A percentile compares a stretch with the other conserved stretches of the same genome.
Conservation (phyloP, 108 stramenopile genomes). For the Nitzschia palea region DNA sequence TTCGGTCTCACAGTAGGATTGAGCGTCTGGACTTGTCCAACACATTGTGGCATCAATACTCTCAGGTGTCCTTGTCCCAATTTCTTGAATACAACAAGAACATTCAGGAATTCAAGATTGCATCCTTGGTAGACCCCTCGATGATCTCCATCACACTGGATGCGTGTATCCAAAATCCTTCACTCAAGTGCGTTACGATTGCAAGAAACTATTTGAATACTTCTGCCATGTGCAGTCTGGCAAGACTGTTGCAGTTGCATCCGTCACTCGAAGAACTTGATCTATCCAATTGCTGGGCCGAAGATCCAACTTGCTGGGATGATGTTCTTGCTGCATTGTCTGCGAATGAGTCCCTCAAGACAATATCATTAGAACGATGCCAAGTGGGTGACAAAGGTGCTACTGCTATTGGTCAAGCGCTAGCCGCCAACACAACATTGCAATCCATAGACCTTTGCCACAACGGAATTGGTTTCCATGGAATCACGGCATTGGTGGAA, state of each 20-base stretch:
- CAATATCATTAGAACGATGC: not conserved
- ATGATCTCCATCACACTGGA: not conserved
- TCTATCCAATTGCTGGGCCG: not conserved
- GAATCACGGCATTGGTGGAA: not conserved
- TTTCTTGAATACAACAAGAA: not conserved
- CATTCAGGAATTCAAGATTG: not conserved
- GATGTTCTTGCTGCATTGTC: not conserved
- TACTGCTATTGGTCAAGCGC: not conserved
- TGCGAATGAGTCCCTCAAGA: not conserved
- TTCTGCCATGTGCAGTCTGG: not conserved
- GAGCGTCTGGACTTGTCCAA: not conserved
- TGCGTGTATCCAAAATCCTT: not conserved
- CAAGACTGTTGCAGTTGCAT: not conserved
- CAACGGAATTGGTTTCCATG: conserved; percentile 8
- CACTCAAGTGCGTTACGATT: not conserved
- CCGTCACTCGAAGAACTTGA: not conserved
- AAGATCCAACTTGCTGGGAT: not conserved
- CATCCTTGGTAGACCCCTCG: not conserved
- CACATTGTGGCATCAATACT: not conserved
- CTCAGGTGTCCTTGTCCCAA: not conserved
- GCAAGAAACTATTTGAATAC: not conserved
- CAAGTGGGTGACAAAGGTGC: conserved; percentile 2
- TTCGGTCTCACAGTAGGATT: not conserved
- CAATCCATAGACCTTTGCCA: conserved; percentile 8
- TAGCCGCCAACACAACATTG: not conserved